Evolutionary conservation across 345 rosid species (phyloP).

Genomic region (Salix suchowensis): DNA sequence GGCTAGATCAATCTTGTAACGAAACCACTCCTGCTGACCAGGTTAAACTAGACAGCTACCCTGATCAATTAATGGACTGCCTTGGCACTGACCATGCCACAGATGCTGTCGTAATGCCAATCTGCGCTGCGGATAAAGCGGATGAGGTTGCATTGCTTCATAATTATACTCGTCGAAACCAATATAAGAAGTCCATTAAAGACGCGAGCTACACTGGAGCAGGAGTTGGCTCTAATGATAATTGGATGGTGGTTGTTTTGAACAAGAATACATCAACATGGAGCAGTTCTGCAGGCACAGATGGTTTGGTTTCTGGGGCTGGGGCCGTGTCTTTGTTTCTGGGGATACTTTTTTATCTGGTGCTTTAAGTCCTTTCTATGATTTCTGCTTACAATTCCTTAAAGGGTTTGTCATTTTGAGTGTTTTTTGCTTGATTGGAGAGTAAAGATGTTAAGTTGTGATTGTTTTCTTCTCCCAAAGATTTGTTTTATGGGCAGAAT

Average conservation of each 20-base stretch:
- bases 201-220: conserved; percentile 51
- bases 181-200: conserved; percentile 43
- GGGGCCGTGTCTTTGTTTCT: conserved; percentile 16
- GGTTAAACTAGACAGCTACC: background rate
- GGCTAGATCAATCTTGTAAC: conserved; percentile 17
- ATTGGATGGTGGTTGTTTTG: conserved; percentile 77
- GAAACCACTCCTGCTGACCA: background rate
- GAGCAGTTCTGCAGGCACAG: conserved; percentile 33
- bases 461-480: too few relatives aligned
- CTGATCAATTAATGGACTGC: background rate
- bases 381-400: too few relatives aligned
- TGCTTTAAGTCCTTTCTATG: background rate
- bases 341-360: conserved; percentile 2
- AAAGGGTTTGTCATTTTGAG: too few relatives aligned
- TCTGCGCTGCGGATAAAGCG: background rate
- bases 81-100: background rate
- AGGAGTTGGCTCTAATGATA: conserved; percentile 56
- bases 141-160: background rate
- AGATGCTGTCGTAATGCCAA: background rate
- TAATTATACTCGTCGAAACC: conserved; percentile 52
- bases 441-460: too few relatives aligned
- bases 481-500: too few relatives aligned
- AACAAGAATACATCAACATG: conserved; percentile 40
- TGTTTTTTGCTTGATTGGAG: too few relatives aligned
- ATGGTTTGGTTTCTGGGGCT: background rate